phyloP scores from a whole-genome alignment of 2,329 filamentous ascomycete species.

The Ascochyta clinopodiicola region DNA sequence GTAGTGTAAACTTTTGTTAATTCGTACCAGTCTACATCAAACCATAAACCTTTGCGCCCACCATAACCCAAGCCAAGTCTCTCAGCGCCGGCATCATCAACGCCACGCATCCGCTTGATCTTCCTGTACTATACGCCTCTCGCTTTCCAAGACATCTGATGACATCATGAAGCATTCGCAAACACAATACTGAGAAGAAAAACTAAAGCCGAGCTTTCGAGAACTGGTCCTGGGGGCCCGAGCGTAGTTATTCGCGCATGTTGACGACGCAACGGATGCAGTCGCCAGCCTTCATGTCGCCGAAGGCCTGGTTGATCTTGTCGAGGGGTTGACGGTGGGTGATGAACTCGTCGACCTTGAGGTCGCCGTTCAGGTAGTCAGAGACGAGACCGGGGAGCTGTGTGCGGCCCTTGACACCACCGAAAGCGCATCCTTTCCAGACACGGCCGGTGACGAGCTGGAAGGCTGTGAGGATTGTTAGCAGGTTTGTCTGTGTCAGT shows the following conservation, averaged over 20 bases:
- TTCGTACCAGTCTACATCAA: not conserved
- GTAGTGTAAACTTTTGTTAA: not conserved
- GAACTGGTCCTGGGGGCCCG: slow-evolving; percentile 16
- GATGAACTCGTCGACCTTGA: slow-evolving; percentile 99
- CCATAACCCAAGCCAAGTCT: not conserved
- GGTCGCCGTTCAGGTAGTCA: slow-evolving; percentile 86
- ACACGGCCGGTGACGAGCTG: slow-evolving; percentile 97
- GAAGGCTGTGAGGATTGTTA: slow-evolving; percentile 70
- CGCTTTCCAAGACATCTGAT: not conserved
- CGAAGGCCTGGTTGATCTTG: slow-evolving; percentile 88
- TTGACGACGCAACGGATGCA: slow-evolving; percentile 95
- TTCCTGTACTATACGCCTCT: not conserved
- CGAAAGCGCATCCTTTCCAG: slow-evolving; percentile 98
- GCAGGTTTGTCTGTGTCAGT: not conserved
- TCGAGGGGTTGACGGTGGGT: slow-evolving; percentile 86
- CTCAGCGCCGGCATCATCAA: slow-evolving; percentile 1
- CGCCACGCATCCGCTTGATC: slow-evolving; percentile 4
- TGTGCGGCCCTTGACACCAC: slow-evolving; percentile 95
- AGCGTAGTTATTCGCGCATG: slow-evolving; percentile 53
- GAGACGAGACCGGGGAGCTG: slow-evolving; percentile 86
- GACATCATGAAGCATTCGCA: slow-evolving; percentile 1
- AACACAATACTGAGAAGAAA: not conserved
- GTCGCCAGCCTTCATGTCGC: slow-evolving; percentile 93
- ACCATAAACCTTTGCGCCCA: not conserved
- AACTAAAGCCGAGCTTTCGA: slow-evolving; percentile 4